Percentiles rank a stretch among this genome's conserved stretches.
phyloP scores from a whole-genome alignment of 2,329 filamentous ascomycete species.

The Penicillium corylophilum region DNA sequence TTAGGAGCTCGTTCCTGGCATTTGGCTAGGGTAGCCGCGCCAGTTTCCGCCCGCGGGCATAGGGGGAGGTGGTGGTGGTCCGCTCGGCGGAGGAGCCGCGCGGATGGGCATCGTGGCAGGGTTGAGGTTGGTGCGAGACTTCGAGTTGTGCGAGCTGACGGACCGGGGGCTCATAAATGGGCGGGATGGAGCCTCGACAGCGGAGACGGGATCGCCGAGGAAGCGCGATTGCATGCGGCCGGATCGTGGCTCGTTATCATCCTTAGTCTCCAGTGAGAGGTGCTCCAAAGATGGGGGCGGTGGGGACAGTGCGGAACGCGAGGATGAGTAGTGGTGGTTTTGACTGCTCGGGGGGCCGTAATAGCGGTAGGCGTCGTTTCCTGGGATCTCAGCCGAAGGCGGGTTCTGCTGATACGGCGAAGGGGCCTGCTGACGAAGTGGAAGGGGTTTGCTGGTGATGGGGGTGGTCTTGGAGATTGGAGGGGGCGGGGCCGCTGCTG shows the following conservation, averaged over 20 bases:
- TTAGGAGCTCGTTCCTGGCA: conserved; percentile 12
- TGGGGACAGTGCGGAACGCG: conserved; percentile 31
- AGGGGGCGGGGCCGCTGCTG: conserved; percentile 24
- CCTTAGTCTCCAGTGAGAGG: conserved; percentile 43
- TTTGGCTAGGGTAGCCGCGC: conserved; percentile 25
- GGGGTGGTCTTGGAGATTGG: conserved; percentile 38
- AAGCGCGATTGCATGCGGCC: conserved; percentile 31
- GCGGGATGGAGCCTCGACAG: conserved; percentile 38
- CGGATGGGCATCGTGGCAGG: conserved; percentile 66
- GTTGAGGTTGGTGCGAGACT: conserved; percentile 35
- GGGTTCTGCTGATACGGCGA: conserved; percentile 20
- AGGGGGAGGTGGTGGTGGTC: conserved; percentile 60
- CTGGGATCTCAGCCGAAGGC: conserved; percentile 63
- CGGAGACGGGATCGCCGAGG: conserved; percentile 37
- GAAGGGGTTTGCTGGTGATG: conserved; percentile 26
- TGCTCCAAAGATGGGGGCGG: conserved; percentile 45
- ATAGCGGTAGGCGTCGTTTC: conserved; percentile 30
- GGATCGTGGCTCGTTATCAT: conserved; percentile 29
- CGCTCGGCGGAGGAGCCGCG: conserved; percentile 57
- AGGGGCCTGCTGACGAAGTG: conserved; percentile 19
- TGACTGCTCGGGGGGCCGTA: conserved; percentile 21
- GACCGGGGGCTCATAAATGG: conserved; percentile 42
- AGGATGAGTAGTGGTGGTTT: conserved; percentile 20
- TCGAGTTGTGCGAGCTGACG: conserved; percentile 38
- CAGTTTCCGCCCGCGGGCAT: conserved; percentile 28